Conservation (phyloP, 176 grass and related monocot species). For the Areca catechu region DNA sequence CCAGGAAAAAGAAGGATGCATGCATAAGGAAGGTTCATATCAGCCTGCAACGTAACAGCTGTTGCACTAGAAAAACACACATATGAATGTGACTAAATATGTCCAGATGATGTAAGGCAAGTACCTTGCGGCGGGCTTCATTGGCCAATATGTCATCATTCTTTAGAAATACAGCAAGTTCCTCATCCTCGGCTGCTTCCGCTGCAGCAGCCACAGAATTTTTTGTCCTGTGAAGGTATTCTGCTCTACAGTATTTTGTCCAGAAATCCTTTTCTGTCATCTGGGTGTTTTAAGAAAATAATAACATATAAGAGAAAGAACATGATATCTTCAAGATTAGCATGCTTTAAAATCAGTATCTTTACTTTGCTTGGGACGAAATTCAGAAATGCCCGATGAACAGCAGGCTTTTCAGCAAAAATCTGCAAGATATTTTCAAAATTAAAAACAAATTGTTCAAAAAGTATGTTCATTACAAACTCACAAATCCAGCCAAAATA, state of each 20-base stretch:
- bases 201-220: slow-evolving; percentile 69
- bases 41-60: too few species aligned
- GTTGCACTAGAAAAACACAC: too few species aligned
- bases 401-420: slow-evolving; percentile 97
- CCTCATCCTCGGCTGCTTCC: slow-evolving; percentile 94
- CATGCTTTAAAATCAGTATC: not conserved
- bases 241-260: slow-evolving; percentile 96
- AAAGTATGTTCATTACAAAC: too few species aligned
- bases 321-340: slow-evolving; percentile 1
- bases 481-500: too few species aligned
- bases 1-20: too few species aligned
- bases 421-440: slow-evolving; percentile 51
- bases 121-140: slow-evolving; percentile 77
- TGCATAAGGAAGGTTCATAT: not conserved
- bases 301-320: slow-evolving; percentile 16
- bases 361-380: slow-evolving; percentile 73
- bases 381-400: slow-evolving; percentile 84
- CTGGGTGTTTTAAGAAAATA: slow-evolving; percentile 24
- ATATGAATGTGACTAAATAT: too few species aligned
- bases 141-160: slow-evolving; percentile 90
- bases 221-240: slow-evolving; percentile 87
- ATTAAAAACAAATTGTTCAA: not conserved
- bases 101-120: slow-evolving; percentile 4
- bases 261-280: slow-evolving; percentile 87
- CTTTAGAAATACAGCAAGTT: slow-evolving; percentile 82